Evolutionary conservation across 345 rosid species (phyloP).

Genomic region (Arabidopsis arenosa): DNA sequence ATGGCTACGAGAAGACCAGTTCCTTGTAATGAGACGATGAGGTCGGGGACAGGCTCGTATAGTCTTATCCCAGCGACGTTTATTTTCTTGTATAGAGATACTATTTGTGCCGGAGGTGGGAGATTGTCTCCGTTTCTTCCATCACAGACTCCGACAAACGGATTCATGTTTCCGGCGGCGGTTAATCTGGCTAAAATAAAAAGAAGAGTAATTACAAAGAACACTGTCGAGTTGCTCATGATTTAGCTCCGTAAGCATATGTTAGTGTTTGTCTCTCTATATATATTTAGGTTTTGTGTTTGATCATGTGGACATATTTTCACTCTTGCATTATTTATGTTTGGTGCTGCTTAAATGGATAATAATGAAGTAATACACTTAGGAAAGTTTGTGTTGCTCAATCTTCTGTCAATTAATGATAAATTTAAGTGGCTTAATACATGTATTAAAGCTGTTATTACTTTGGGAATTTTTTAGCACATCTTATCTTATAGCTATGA

Average conservation of each 20-base stretch:
- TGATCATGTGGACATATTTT: background rate
- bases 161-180: background rate
- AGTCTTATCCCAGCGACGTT: constrained; percentile 34
- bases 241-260: background rate
- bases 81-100: constrained; percentile 36
- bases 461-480: too few species aligned
- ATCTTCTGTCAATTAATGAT: background rate
- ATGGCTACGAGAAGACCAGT: constrained; percentile 25
- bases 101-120: constrained; percentile 39
- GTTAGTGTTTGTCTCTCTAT: too few species aligned
- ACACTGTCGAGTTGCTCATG: constrained; percentile 6
- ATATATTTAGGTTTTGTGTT: too few species aligned
- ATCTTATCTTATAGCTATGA: too few species aligned
- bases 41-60: constrained; percentile 39
- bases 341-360: background rate
- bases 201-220: background rate
- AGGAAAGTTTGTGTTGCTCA: background rate
- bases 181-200: background rate
- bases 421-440: background rate
- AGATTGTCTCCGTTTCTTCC: constrained; percentile 48
- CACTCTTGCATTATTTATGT: background rate
- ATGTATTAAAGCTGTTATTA: background rate
- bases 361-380: background rate
- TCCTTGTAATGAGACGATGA: constrained; percentile 35
- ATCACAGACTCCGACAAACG: constrained; percentile 42